phyloP scores from a whole-genome alignment of 2,329 filamentous ascomycete species.

The Colletotrichum plurivorum region DNA sequence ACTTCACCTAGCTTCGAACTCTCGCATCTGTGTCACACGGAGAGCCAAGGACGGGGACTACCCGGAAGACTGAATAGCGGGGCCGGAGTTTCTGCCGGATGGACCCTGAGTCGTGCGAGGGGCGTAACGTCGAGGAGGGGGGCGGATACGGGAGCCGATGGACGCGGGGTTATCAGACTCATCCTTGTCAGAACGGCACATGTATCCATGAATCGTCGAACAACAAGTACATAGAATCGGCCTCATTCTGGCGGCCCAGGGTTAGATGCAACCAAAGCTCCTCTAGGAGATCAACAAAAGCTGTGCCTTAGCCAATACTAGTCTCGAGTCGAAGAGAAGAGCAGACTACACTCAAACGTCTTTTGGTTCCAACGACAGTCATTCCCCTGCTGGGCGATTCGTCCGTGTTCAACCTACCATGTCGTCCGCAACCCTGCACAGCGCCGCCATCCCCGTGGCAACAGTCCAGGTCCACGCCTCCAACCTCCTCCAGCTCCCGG shows the following conservation, averaged over 20 bases:
- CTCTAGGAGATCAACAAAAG: background rate
- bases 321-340: background rate
- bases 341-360: background rate
- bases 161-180: background rate
- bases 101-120: background rate
- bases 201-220: background rate
- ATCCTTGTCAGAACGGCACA: background rate
- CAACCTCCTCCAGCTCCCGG: conserved; percentile 56
- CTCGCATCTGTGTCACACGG: conserved; percentile 1
- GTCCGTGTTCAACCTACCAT: background rate
- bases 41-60: conserved; percentile 2
- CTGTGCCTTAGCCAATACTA: background rate
- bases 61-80: conserved; percentile 18
- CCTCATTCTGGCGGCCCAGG: background rate
- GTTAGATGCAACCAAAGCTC: background rate
- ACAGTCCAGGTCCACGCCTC: conserved; percentile 61
- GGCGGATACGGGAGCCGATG: background rate
- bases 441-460: conserved; percentile 51
- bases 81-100: conserved; percentile 26
- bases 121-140: conserved; percentile 6
- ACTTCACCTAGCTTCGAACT: conserved; percentile 20
- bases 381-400: background rate
- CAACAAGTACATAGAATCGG: conserved; percentile 14
- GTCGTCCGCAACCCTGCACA: conserved; percentile 16
- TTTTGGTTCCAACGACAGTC: background rate